Conservation (phyloP, 345 rosid species). For the Clausena lansium region DNA sequence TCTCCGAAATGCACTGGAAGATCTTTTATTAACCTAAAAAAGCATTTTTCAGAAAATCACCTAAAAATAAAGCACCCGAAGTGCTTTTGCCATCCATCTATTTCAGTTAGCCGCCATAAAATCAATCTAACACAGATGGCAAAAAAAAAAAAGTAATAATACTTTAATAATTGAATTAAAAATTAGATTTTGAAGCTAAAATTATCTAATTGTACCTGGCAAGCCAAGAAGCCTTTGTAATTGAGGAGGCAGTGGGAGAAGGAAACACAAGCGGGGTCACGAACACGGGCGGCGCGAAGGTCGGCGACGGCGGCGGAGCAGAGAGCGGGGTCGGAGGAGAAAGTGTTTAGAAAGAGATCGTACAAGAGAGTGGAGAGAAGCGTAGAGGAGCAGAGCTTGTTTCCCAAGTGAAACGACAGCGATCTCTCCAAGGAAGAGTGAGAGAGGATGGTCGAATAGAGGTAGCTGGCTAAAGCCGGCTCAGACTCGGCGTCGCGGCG, state of each 20-base stretch:
- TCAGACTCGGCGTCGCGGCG: constrained; percentile 89
- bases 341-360: constrained; percentile 83
- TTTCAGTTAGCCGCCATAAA: background rate
- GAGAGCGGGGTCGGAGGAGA: constrained; percentile 71
- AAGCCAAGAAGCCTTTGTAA: constrained; percentile 92
- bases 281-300: constrained; percentile 77
- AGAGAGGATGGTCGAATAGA: constrained; percentile 89
- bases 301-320: constrained; percentile 89
- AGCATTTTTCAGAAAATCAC: background rate
- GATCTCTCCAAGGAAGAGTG: constrained; percentile 91
- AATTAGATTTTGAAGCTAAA: background rate
- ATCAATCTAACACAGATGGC: background rate
- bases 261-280: constrained; percentile 95
- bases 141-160: background rate
- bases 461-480: constrained; percentile 94
- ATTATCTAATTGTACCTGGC: constrained; percentile 51
- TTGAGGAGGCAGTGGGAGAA: constrained; percentile 97
- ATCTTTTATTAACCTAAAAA: too few relatives aligned
- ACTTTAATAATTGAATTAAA: background rate
- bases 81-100: background rate
- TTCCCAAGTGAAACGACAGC: constrained; percentile 84
- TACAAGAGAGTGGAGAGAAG: constrained; percentile 89
- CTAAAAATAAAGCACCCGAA: background rate
- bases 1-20: too few relatives aligned
- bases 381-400: constrained; percentile 97